Evolutionary conservation across 2,329 filamentous ascomycete species (phyloP), one percentile per base, ranked within the genome.

Genomic region (Rutstroemia sp.): DNA sequence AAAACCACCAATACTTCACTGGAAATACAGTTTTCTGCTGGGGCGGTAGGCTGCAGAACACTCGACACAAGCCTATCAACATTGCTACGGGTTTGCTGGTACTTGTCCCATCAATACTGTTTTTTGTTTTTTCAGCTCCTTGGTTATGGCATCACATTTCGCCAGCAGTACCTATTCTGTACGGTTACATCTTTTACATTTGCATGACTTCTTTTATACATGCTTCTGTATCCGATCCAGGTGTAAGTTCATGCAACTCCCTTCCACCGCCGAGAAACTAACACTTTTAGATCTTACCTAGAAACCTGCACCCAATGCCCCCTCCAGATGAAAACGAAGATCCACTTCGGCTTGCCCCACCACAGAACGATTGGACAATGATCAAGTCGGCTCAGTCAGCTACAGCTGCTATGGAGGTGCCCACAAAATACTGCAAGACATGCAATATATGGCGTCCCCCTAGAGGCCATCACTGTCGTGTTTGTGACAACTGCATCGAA

Each of bases 381-480:
- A 88, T 97, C 64, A 88, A 92, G 67, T 89, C 90, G 9, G 82
- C 87, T 39, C 86, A 86, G 58, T 76, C 82, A 9, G 75, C 75
- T 27, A 87, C 88, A 34, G 87, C 91, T 8, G 92, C 92, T 5
- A 96, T 99, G 89, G 94, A 99, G 70, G 92, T 99, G 1, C 94
- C 94, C 0, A 92, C 92, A 59, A 97, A 99, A 74, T 96, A 95
- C 74, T 99, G 94, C 80, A 92, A 92, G 69, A 95, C 92, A 17
- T 99, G 94, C 77, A 91, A 91, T 67, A 92, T 99, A 64, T 99
- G 94, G 94, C 88, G 94, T 2, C 94, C 94, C 38, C 92, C 92
- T 27, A 88, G 94, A 57, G 91, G 90, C 57, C 95, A 99, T 69
- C 94, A 99, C 73, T 99, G 94, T 73, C 88, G 94, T 57, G 81